phyloP scores from a whole-genome alignment of 176 grass and related monocot species.

The Oryza meridionalis region DNA sequence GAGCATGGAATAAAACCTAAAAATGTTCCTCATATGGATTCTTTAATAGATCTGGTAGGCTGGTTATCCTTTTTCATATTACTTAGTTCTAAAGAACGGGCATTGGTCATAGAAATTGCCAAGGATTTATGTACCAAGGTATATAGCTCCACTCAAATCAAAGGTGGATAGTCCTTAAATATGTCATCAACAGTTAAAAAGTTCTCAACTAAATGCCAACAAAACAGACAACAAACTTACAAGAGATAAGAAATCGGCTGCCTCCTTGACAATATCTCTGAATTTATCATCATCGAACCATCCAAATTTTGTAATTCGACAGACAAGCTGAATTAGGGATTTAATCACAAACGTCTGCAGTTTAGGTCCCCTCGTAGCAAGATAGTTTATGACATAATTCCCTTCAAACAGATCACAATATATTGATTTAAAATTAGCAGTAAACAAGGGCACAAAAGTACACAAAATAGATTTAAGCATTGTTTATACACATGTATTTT shows the following conservation, averaged over 20 bases:
- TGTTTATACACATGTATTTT: slow-evolving; percentile 9
- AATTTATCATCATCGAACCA: slow-evolving; percentile 99
- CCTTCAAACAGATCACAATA: slow-evolving; percentile 90
- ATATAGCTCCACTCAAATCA: slow-evolving; percentile 20
- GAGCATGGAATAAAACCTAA: background rate
- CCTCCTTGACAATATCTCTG: slow-evolving; percentile 94
- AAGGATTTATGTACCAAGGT: slow-evolving; percentile 3
- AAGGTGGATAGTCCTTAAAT: slow-evolving; percentile 9
- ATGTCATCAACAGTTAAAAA: slow-evolving; percentile 17
- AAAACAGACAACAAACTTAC: slow-evolving; percentile 55
- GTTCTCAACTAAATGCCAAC: slow-evolving; percentile 12
- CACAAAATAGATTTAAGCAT: slow-evolving; percentile 10
- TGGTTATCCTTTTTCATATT: slow-evolving; percentile 16
- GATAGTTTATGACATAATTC: slow-evolving; percentile 99
- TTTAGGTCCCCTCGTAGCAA: slow-evolving; percentile 93
- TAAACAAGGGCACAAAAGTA: slow-evolving; percentile 1
- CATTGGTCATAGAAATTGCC: slow-evolving; percentile 8
- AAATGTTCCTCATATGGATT: slow-evolving; percentile 5
- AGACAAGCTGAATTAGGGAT: slow-evolving; percentile 89
- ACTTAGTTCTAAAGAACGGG: slow-evolving; percentile 13
- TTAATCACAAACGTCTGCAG: slow-evolving; percentile 92
- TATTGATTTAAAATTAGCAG: slow-evolving; percentile 59
- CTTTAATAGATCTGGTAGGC: background rate
- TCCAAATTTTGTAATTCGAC: slow-evolving; percentile 98
- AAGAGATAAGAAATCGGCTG: slow-evolving; percentile 92